A percentile compares a stretch with the other conserved stretches of the same genome.
These are phyloP conservation scores for Talaromyces nanjingensis DNA, from an alignment of 495 filamentous ascomycete species.

Conservation along the genomic window DNA sequence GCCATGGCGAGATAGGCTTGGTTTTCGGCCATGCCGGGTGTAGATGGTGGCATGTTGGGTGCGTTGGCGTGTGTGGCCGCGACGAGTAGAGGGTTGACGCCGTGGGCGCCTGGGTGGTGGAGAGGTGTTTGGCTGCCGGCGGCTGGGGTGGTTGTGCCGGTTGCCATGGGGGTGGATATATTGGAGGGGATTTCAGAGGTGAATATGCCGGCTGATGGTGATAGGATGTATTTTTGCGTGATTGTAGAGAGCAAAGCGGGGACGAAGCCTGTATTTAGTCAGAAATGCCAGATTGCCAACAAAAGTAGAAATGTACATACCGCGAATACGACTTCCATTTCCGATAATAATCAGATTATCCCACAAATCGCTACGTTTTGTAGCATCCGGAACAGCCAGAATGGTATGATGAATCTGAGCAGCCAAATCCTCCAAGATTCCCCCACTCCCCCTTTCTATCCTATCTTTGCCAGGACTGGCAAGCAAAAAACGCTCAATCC, in stretches of 20 bases:
- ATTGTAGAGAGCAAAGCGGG: conserved; percentile 77
- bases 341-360: conserved; percentile 83
- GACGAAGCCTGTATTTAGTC: conserved; percentile 56
- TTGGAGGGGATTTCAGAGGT: conserved; percentile 90
- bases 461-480: conserved; percentile 38
- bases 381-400: conserved; percentile 67
- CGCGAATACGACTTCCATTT: conserved; percentile 77
- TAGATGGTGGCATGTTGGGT: conserved; percentile 31
- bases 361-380: conserved; percentile 80
- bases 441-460: conserved; percentile 39
- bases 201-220: conserved; percentile 92
- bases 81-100: conserved; percentile 85
- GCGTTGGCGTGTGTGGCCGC: conserved; percentile 77
- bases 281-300: too few species aligned
- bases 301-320: conserved; percentile 33
- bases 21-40: conserved; percentile 22
- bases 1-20: conserved; percentile 9
- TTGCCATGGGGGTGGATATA: conserved; percentile 81
- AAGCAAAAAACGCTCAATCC: conserved; percentile 79
- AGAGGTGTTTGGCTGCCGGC: conserved; percentile 38
- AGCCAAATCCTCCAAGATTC: conserved; percentile 71
- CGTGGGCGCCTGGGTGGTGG: conserved; percentile 42
- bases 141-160: conserved; percentile 84
- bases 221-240: conserved; percentile 76
- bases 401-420: conserved; percentile 77